Evolutionary conservation across 31 red algal genomes (phyloP), one percentile per base, ranked within the genome.

Genomic region (Porphyra umbilicalis): DNA sequence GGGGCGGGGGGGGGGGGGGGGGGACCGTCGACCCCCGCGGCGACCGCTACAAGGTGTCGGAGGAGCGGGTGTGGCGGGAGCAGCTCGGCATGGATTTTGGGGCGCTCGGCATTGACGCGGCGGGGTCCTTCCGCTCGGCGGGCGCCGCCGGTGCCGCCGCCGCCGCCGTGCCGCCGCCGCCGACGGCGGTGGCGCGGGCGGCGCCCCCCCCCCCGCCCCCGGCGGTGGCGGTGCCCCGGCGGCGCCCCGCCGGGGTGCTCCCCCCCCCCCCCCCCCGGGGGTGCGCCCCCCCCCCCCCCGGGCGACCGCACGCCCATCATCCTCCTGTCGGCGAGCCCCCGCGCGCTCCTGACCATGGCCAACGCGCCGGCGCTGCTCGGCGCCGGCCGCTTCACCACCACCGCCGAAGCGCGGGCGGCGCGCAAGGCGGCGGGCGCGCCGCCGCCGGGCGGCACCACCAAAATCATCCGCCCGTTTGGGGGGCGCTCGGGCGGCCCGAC

Each of bases 71-170:
- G 36, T 97, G 87, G 83, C 83, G 94, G 46, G 94, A 97, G 75
- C 89, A 97, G 34, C 71, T 97, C 35, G 94, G 94, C 14, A 88
- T 87, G 18, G 94, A 97, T 35, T 91, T 97, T 74, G 85, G 91
- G 33, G 88, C 91, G 29, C 90, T 97, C 75, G 94, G 94, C 32
- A 97, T 97, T 90, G 94, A 97, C 81, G 88, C 92, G 84, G 85
- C 90, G 35, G 90, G 86, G 32, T 88, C 85, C 32, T 97, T 97
- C 80, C 90, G 90, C 36, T 82, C 78, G 38, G 87, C 39, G 38
- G 36, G 42, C 57, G 42, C 76, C 79, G 34, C 77, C 3, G 75
- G 14, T 2, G 33, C 3, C 36, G 31, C 33, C 71, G 36, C 84
- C 32, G 33, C 31, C 35, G 16, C 42, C 46, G 75, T 39, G 10